Evolutionary conservation across 1,139 yeast genomes (phyloP), one percentile per base, ranked within the genome.

Genomic region (Pichia sp.): DNA sequence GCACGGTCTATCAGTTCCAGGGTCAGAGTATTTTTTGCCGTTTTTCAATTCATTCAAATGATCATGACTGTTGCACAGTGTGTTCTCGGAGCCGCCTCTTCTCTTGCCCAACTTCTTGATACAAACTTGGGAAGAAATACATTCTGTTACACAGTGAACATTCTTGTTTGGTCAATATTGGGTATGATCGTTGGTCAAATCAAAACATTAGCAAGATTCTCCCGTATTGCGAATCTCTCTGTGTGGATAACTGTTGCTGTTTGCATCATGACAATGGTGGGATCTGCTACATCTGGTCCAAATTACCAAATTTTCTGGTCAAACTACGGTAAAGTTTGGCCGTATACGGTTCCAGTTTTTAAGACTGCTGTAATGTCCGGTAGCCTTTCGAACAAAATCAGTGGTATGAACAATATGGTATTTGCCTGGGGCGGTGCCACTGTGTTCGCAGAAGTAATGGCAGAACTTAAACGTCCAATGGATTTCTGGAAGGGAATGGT

Each of bases 401-500:
- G 37, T 34, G 37, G 37, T 34, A 34, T 34, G 37, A 34, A 34
- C 37, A 34, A 34, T n/a, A 34, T 34, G 37, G 37, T 34, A 13
- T 34, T 34, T 34, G 37, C 37, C 18, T 34, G 37, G 37, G 37
- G 37, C 13, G 37, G 37, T 10, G 37, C 37, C 16, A 34, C 37
- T 7, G 37, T 34, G 18, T 34, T 34, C n/a, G 37, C 37, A 9
- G 37, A 34, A 7, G 37, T 34, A 13, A 34, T 34, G 37, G 37
- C 37, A 3, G 37, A 34, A n/a, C 18, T 34, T 9, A 34, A 34
- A 16, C 37, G 37, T 16, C 37, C 37, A 34, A 34, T 34, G 37
- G 37, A 34, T 34, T 34, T 34, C 18, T 34, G 37, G 37, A 34
- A 34, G n/a, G 37, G 37, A 34, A 34, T 34, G 37, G 37, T 34